Base-by-base conservation (phyloP, 257 asterid species). In the Solanum clarkiae region DNA sequence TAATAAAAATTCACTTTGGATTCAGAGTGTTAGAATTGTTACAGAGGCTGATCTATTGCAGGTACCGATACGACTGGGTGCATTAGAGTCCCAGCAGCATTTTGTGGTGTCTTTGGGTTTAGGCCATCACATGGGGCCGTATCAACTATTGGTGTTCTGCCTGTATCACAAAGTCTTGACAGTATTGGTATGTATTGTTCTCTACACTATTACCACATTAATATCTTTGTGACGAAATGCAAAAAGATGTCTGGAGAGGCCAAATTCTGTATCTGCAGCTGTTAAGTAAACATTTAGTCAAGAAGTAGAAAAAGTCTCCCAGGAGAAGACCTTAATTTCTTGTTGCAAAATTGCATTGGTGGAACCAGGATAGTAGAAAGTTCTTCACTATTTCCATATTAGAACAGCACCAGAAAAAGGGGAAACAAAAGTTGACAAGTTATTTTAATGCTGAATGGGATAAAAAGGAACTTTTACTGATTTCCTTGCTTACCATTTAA, bases 101-200 rank as follows among this genome's bases (percentile, higher is more conserved):
- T 93, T 88, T 94, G 97, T 90, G 92, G 98, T 82, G 84, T 97
- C 88, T 74, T 97, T 87, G 98, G 98, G 62, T 97, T 91, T 87
- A 93, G 94, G 86, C 95, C 99, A 26, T 94, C 99, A 65, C 98
- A 97, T 65, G 98, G 99, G 74, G 55, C 87, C 60, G 91, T 93
- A 80, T 92, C 97, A 84, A 81, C 94, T 45, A 87, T 95, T 88
- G 98, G 99, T 70, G 92, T 97, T 62, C 85, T 88, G 77, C 98
- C 98, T 84, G 94, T 88, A 87, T 95, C 99, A 45, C 98, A 94
- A 91, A 94, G 97, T 89, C 87, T 97, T 81, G 99, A 95, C 80
- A 88, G 98, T 86, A 90, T 97, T 86, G 99, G 99, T 97, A 93
- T 72, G 98, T 66, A 66, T 55, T 20, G 53, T 87, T 71, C 36